Conservation (phyloP, 768 basidiomycete species). For the Pleurotus djamor region DNA sequence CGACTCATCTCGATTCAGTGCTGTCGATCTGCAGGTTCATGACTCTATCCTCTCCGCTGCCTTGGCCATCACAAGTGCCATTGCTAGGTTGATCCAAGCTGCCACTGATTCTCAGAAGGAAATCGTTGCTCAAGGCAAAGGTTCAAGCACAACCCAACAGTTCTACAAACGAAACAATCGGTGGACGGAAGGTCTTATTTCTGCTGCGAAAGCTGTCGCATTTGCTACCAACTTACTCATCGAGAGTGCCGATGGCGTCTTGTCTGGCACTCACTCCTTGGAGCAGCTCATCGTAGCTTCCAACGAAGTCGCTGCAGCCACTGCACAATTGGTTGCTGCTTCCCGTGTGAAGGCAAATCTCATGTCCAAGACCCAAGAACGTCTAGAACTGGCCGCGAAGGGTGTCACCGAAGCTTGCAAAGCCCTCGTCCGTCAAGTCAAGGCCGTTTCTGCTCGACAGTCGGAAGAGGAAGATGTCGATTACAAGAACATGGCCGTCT, state of each 20-base stretch:
- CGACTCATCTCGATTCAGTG: slow-evolving; percentile 83
- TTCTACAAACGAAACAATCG: slow-evolving; percentile 99
- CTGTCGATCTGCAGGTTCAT: slow-evolving; percentile 94
- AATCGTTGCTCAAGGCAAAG: slow-evolving; percentile 94
- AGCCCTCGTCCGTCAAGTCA: slow-evolving; percentile 95
- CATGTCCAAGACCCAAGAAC: slow-evolving; percentile 98
- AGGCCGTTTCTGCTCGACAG: slow-evolving; percentile 88
- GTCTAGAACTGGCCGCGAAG: slow-evolving; percentile 93
- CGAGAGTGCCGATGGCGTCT: slow-evolving; percentile 96
- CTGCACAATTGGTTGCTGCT: slow-evolving; percentile 97
- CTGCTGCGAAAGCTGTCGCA: slow-evolving; percentile 96
- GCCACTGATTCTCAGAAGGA: slow-evolving; percentile 98
- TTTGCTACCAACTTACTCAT: slow-evolving; percentile 95
- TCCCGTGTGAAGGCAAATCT: slow-evolving; percentile 97
- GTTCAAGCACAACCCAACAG: slow-evolving; percentile 88
- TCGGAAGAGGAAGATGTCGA: slow-evolving; percentile 76
- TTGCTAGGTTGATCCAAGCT: slow-evolving; percentile 91
- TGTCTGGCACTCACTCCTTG: slow-evolving; percentile 93
- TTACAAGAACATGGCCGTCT: slow-evolving; percentile 88
- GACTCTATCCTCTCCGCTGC: slow-evolving; percentile 95
- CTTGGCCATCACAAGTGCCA: slow-evolving; percentile 94
- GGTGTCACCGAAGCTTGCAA: slow-evolving; percentile 98
- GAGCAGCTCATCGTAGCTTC: slow-evolving; percentile 99
- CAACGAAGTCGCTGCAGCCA: slow-evolving; percentile 96
- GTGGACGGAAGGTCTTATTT: slow-evolving; percentile 99